A percentile compares a stretch with the other conserved stretches of the same genome.
Conservation (phyloP, 441 rosid species). For the Adansonia grandidieri region DNA sequence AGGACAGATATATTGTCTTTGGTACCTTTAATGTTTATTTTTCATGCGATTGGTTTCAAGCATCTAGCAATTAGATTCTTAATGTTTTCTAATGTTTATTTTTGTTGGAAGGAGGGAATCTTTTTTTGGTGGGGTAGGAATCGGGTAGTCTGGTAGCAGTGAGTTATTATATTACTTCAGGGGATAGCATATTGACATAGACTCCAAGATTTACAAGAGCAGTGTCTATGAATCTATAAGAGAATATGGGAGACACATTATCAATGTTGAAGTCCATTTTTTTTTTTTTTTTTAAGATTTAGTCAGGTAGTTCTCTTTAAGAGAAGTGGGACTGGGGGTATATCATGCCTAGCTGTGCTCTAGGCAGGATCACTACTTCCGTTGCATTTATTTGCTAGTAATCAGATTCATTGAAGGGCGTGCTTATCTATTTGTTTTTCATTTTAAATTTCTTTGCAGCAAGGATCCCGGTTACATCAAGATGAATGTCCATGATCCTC, state of each 20-base stretch:
- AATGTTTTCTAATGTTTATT: background rate
- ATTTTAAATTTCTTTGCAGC: constrained; percentile 50
- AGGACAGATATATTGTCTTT: background rate
- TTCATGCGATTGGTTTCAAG: constrained; percentile 14
- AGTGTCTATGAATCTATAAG: constrained; percentile 11
- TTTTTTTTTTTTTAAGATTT: background rate
- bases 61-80: background rate
- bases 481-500: constrained; percentile 77
- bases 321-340: background rate
- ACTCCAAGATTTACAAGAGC: constrained; percentile 3
- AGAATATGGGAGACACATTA: background rate
- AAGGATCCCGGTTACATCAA: constrained; percentile 95
- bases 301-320: background rate
- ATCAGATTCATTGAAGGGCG: constrained; percentile 12
- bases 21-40: constrained; percentile 1
- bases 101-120: constrained; percentile 1
- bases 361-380: background rate
- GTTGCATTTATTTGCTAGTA: constrained; percentile 7
- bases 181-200: background rate
- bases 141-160: background rate
- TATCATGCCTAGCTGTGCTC: constrained; percentile 10
- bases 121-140: background rate
- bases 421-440: constrained; percentile 7
- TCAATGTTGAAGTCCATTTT: constrained; percentile 5
- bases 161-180: background rate